A percentile compares a stretch with the other conserved stretches of the same genome.
These are phyloP conservation scores for Sesbania bispinosa DNA, from an alignment of 306 rosid species.

Conservation along the genomic window DNA sequence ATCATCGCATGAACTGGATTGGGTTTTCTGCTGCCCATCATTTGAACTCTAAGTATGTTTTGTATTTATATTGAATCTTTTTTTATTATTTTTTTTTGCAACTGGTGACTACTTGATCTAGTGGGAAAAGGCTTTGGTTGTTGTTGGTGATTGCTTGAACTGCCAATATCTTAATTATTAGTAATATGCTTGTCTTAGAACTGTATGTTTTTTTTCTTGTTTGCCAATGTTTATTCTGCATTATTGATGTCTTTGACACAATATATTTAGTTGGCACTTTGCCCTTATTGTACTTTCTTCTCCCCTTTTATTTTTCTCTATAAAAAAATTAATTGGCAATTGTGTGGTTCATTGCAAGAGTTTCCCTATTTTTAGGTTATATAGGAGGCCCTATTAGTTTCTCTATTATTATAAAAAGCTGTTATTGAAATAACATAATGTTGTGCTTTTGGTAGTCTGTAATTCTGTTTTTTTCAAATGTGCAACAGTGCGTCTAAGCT, in stretches of 20 bases:
- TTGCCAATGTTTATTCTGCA: not conserved
- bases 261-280: not conserved
- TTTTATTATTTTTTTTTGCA: no score
- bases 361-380: not conserved
- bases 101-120: no score
- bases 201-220: no score
- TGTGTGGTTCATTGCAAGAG: not conserved
- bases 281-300: not conserved
- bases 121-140: no score
- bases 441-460: not conserved
- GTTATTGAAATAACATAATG: constrained; percentile 1
- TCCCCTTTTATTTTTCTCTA: not conserved
- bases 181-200: no score
- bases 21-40: constrained; percentile 95
- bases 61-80: constrained; percentile 4
- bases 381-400: not conserved
- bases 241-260: not conserved
- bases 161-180: no score
- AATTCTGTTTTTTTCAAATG: constrained; percentile 23
- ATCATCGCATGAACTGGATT: constrained; percentile 99
- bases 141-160: no score
- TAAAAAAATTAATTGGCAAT: not conserved
- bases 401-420: not conserved
- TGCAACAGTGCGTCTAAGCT: constrained; percentile 71
- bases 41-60: constrained; percentile 77